Base-by-base conservation (phyloP, 495 filamentous ascomycete genomes). In the Terfezia claveryi region DNA sequence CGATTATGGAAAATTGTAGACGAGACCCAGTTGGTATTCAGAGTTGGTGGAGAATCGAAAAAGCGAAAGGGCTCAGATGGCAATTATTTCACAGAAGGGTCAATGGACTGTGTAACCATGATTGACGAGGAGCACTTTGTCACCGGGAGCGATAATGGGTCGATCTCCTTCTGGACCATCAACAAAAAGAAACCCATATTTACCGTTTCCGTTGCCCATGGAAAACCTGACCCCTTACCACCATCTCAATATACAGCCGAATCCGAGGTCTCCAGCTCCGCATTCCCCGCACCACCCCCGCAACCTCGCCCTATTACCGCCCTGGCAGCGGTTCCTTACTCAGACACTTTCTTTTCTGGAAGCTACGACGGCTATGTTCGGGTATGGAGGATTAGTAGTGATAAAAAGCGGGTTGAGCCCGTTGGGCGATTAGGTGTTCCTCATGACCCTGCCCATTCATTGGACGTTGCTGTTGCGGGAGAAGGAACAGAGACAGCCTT, bases 1-100 rank as follows among this genome's bases (percentile, higher is more conserved):
- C 74, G 91, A 36, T 68, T 94, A 57, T 98, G 91, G 91, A 98
- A 96, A 67, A 87, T 96, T 2, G 80, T 87, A 27, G 91, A 98
- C 55, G 91, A 98, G 64, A 83, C 80, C 1, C 92, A 96, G 64
- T 74, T 96, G 5, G 88, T 96, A 1, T 98, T 96, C 69, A 81
- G 89, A 41, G 89, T 87, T 49, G 71, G 72, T 17, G 72, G 69
- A 20, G 72, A 72, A 52, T 77, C 76, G 61, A 81, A 80, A 67
- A 64, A 70, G 51, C 66, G 66, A 55, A 66, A 61, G 50, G 57
- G 56, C 37, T 32, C 27, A 32, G 27, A 32, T 32, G 27, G 27
- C 7, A 2, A 32, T 32, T 66, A 65, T 55, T 57, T 62, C 16
- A 59, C 80, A 51, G 87, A 94, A 66, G 89, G 85, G 56, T 88